These are phyloP conservation scores for Chenopodium formosanum DNA, from an alignment of 148 eudicot species.

Conservation along the genomic window DNA sequence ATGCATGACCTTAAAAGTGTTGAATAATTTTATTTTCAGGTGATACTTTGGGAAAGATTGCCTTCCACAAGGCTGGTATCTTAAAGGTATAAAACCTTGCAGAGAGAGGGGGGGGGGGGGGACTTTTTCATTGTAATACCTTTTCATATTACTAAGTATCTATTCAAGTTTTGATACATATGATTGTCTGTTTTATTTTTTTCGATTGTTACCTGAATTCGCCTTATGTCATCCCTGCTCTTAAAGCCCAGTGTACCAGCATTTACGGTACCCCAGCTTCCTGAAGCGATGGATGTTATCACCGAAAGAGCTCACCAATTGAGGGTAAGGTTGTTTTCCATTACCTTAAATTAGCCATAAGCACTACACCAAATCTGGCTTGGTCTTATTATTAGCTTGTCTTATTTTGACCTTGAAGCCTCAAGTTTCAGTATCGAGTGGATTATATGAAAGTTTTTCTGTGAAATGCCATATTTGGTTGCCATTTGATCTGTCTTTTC, in stretches of 20 bases:
- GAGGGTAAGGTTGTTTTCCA: slow-evolving; percentile 39
- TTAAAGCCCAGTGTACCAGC: slow-evolving; percentile 81
- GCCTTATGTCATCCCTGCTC: slow-evolving; percentile 48
- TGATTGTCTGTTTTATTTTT: slow-evolving; percentile 31
- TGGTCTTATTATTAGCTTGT: neutral
- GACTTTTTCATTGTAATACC: neutral
- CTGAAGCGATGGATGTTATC: slow-evolving; percentile 79
- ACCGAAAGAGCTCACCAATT: slow-evolving; percentile 48
- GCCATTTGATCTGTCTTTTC: slow-evolving; percentile 17
- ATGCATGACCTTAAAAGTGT: neutral
- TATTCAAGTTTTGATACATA: slow-evolving; percentile 4
- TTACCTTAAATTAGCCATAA: neutral
- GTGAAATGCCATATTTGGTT: neutral
- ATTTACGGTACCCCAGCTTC: slow-evolving; percentile 64
- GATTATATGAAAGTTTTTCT: neutral
- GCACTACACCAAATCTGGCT: neutral
- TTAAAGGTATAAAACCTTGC: slow-evolving; percentile 54
- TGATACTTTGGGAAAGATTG: slow-evolving; percentile 66
- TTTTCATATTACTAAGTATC: neutral
- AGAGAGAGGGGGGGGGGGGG: neutral
- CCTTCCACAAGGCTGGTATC: slow-evolving; percentile 85
- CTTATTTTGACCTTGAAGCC: neutral
- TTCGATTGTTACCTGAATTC: slow-evolving; percentile 46
- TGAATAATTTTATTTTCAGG: slow-evolving; percentile 43
- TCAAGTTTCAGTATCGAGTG: neutral